Evolutionary conservation across 306 rosid genomes (phyloP).

Genomic region (Ammopiptanthus mongolicus): DNA sequence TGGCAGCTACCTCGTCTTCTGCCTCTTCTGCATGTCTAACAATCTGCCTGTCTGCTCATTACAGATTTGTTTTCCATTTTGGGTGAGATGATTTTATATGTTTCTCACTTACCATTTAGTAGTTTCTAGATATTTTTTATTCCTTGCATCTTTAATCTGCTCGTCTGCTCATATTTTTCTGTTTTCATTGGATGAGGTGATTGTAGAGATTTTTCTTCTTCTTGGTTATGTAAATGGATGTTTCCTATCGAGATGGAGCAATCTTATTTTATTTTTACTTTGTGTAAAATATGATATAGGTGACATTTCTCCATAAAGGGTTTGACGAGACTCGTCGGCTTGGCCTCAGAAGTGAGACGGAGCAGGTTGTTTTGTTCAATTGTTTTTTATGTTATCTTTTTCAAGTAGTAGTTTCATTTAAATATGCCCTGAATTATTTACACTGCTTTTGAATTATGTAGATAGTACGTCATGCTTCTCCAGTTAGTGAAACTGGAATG

Average conservation of each 20-base stretch:
- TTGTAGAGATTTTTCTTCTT: background rate
- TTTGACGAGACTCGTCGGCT: conserved; percentile 95
- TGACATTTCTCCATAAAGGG: conserved; percentile 92
- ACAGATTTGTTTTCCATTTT: background rate
- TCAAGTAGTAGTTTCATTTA: conserved; percentile 4
- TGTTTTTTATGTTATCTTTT: background rate
- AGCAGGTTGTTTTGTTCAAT: conserved; percentile 66
- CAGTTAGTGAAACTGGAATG: conserved; percentile 86
- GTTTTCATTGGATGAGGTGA: background rate
- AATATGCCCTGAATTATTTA: conserved; percentile 18
- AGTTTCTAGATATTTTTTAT: background rate
- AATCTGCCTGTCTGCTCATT: background rate
- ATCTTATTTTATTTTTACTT: conserved; percentile 1
- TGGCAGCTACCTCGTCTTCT: no score
- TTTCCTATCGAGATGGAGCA: conserved; percentile 1
- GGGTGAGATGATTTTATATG: background rate
- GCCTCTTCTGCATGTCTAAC: no score
- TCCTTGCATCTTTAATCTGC: background rate
- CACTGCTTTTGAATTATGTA: conserved; percentile 34
- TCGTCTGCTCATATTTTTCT: conserved; percentile 4
- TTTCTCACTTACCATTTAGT: background rate
- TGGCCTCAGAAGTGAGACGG: conserved; percentile 85
- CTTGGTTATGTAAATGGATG: background rate
- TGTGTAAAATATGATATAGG: conserved; percentile 39
- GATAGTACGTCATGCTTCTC: conserved; percentile 85